Percentiles rank a stretch among this genome's conserved stretches.
Evolutionary conservation across 208 protist genomes (phyloP).

Genomic region (Trypanosoma theileri): DNA sequence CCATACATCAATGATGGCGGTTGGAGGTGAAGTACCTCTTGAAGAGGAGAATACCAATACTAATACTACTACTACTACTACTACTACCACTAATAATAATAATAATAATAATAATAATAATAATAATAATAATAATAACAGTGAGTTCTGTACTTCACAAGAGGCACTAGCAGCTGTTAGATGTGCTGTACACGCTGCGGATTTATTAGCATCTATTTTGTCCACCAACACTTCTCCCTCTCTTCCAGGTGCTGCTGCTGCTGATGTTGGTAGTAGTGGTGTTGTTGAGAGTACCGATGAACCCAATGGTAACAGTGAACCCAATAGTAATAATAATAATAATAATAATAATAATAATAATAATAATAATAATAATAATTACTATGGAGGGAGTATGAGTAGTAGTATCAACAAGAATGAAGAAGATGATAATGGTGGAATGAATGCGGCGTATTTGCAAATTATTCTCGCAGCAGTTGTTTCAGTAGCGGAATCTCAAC

Average conservation of each 20-base stretch:
- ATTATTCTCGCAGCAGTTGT: constrained; percentile 21
- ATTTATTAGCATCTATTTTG: constrained; percentile 3
- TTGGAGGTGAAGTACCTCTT: not conserved
- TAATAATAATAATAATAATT: constrained; percentile 2
- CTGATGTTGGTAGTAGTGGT: not conserved
- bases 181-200: constrained; percentile 11
- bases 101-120: not conserved
- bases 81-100: not conserved
- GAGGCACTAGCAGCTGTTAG: constrained; percentile 9
- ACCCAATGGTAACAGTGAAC: not conserved
- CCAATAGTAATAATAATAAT: too few relatives aligned
- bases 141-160: not conserved
- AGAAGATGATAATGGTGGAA: not conserved
- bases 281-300: not conserved
- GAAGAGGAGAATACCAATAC: not conserved
- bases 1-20: not conserved
- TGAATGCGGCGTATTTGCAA: constrained; percentile 15
- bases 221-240: too few relatives aligned
- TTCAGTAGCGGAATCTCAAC: constrained; percentile 24
- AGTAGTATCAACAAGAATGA: not conserved
- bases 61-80: not conserved
- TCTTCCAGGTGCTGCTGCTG: not conserved
- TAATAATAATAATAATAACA: not conserved
- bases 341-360: constrained; percentile 2
- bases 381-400: not conserved